Percentiles rank a stretch among this genome's conserved stretches.
These are phyloP conservation scores for Sphaerobolus stellatus DNA, from an alignment of 1,284 basidiomycete genomes.

Conservation along the genomic window DNA sequence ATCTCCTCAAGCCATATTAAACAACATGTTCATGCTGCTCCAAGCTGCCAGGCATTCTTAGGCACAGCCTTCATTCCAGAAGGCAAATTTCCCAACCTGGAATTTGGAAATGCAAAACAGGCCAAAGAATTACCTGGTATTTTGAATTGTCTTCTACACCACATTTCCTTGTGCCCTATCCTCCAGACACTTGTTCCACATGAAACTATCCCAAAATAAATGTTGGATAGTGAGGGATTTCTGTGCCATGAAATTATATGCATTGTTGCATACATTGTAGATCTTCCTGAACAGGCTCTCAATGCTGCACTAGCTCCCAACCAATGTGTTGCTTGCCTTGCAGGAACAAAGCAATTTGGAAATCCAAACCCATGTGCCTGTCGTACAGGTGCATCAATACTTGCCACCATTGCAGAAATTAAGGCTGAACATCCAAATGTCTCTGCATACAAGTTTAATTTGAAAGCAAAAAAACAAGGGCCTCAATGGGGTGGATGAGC, in stretches of 20 bases:
- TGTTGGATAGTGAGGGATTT: conserved; percentile 2
- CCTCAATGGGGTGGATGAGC: conserved; percentile 13
- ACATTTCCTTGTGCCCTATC: background rate
- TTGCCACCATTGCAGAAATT: background rate
- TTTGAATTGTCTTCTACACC: background rate
- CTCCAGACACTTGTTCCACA: background rate
- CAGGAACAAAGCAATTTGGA: background rate
- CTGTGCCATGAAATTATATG: background rate
- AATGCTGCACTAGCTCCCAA: background rate
- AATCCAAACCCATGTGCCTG: background rate
- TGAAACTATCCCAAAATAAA: background rate
- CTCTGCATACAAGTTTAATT: background rate
- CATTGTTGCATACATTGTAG: background rate
- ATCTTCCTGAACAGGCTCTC: conserved; percentile 2
- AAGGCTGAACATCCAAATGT: background rate
- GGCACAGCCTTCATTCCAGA: background rate
- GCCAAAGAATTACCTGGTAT: background rate
- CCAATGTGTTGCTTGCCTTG: background rate
- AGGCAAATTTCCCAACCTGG: conserved; percentile 1
- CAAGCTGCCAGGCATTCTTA: background rate
- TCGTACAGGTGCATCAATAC: background rate
- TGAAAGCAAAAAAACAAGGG: background rate
- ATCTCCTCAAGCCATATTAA: background rate
- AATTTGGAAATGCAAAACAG: background rate
- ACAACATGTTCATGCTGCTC: background rate